Evolutionary conservation across 768 basidiomycete species (phyloP), one percentile per base, ranked within the genome.

Genomic region (Pleurotus tuoliensis): DNA sequence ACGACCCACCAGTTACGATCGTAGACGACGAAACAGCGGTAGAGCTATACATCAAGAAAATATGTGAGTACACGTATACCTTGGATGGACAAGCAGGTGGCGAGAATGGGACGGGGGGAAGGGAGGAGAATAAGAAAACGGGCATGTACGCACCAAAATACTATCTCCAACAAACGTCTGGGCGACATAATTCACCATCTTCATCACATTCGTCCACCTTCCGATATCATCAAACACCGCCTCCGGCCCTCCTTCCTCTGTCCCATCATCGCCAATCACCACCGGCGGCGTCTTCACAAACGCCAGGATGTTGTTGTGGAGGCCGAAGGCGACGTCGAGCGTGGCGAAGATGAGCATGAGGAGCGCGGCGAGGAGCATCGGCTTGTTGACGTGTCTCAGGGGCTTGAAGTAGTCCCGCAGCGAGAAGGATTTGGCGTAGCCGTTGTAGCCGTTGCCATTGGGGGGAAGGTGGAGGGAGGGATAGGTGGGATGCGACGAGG

Each of bases 151-250:
- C 58, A 79, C 78, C 56, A 80, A 61, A 25, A 80, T 75, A 40
- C 62, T 62, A 62, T 78, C 77, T 12, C 76, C 77, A 12, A 77
- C 64, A 54, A 75, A 70, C 1, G 75, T 78, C 62, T 78, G 76
- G 1, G 62, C 70, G 37, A 73, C 72, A 61, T 73, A 78, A 48
- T 68, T 65, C 1, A 58, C 73, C 64, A 75, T 72, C 59, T 73
- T 73, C 68, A 78, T 71, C 7, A 78, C 73, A 56, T 73, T 73
- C 16, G 77, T 64, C 76, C 73, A 74, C 46, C 70, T 62, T 0
- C 70, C 69, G 1, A 72, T 73, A 47, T 72, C 49, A 13, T 66
- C 61, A 53, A 78, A 75, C 9, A 64, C 63, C 39, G 69, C 68
- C 6, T 63, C 67, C 0, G 77, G 65, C 43, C 70, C 66, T 2